Conservation (phyloP, 2,329 filamentous ascomycete genomes). For the Epichloe elymi region DNA sequence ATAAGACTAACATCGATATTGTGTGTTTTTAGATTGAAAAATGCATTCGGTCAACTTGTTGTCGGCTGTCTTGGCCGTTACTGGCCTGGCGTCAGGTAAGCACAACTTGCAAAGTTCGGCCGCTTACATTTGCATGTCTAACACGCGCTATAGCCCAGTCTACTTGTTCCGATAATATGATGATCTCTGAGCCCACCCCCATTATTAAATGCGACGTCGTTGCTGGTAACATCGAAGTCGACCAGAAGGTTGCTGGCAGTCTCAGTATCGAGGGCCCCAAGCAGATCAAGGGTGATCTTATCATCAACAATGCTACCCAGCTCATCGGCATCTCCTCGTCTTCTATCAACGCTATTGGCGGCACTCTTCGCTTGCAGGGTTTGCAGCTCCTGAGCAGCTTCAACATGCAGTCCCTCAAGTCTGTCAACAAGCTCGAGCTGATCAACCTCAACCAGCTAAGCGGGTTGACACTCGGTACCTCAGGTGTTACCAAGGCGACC, state of each 20-base stretch:
- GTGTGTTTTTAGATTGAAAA: slow-evolving; percentile 19
- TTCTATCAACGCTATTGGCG: slow-evolving; percentile 51
- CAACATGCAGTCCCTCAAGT: slow-evolving; percentile 49
- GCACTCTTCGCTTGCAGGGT: slow-evolving; percentile 55
- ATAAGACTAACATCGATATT: not conserved
- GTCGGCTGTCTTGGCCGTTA: slow-evolving; percentile 31
- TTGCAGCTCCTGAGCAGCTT: slow-evolving; percentile 58
- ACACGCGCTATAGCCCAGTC: slow-evolving; percentile 14
- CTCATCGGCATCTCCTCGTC: slow-evolving; percentile 51
- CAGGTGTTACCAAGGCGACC: slow-evolving; percentile 51
- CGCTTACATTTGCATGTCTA: not conserved
- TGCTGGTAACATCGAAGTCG: slow-evolving; percentile 55
- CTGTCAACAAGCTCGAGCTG: slow-evolving; percentile 57
- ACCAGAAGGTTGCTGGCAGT: slow-evolving; percentile 36
- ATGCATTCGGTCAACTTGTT: slow-evolving; percentile 34
- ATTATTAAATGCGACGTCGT: slow-evolving; percentile 55
- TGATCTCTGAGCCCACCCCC: slow-evolving; percentile 48
- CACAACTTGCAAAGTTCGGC: not conserved
- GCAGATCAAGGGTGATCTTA: slow-evolving; percentile 43
- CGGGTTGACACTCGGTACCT: slow-evolving; percentile 33
- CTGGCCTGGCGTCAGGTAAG: slow-evolving; percentile 31
- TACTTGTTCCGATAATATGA: slow-evolving; percentile 39
- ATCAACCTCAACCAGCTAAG: slow-evolving; percentile 53
- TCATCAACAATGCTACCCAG: slow-evolving; percentile 43
- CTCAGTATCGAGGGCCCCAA: slow-evolving; percentile 50